Evolutionary conservation across 257 asterid species (phyloP), one percentile per base, ranked within the genome.

Genomic region (Gardenia jasminoides): DNA sequence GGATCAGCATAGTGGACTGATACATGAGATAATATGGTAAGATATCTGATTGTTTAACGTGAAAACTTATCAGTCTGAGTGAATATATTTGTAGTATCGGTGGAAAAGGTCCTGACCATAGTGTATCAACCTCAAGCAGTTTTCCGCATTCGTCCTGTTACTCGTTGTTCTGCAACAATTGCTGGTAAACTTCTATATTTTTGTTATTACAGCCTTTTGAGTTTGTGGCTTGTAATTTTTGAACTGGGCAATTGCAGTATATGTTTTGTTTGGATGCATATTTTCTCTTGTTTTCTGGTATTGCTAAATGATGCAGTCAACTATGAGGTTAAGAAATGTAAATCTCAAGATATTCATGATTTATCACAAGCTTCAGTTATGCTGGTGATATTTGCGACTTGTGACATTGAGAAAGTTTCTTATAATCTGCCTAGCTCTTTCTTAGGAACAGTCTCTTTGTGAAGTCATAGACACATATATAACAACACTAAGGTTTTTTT

Each of bases 91-190:
- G 91, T 93, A 95, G 99, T 93, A 66, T 95, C 99, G 28, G 97
- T 95, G 89, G 99, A 95, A 85, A 93, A 89, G 87, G 97, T 88
- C 74, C 75, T 93, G 83, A 91, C 90, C 30, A 91, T 95, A 73
- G 92, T 95, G 47, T 95, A 92, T 87, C 99, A 95, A 88, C 97
- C 99, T 33, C 99, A 93, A 85, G 97, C 98, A 72, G 96, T 95
- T 78, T 95, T 95, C 81, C 88, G 98, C 73, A 95, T 95, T 75
- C 96, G 98, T 30, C 97, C 99, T 20, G 97, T 93, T 64, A 91
- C 97, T 69, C 96, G 98, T 70, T 95, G 99, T 87, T 95, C 98
- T 81, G 89, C 99, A 67, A 92, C 99, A 75, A 95, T 95, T 84
- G 90, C 97, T 70, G 97, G 99, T 93, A 87, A 10, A 24, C 71